Evolutionary conservation across 495 filamentous ascomycete species (phyloP).

Genomic region (Hyaloscypha bicolor): DNA sequence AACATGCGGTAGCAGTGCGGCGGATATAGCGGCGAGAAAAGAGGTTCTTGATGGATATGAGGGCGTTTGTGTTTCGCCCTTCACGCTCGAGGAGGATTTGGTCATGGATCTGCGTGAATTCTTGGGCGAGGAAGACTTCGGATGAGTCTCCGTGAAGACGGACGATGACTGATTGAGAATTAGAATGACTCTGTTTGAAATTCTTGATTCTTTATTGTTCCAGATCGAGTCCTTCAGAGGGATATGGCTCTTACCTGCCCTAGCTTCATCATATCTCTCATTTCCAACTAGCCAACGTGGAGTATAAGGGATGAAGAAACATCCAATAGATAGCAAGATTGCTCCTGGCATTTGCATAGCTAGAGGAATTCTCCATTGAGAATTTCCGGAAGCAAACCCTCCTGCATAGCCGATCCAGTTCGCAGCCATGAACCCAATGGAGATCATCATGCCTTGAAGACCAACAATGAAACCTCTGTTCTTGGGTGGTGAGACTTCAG

Average conservation of each 20-base stretch:
- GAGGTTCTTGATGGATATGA: neutral
- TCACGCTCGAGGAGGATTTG: conserved; percentile 19
- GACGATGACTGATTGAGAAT: conserved; percentile 10
- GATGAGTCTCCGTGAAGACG: conserved; percentile 17
- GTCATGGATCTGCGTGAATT: conserved; percentile 16
- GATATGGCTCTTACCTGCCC: neutral
- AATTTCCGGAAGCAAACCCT: conserved; percentile 25
- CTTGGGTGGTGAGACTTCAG: conserved; percentile 26
- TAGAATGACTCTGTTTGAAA: neutral
- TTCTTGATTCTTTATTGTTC: neutral
- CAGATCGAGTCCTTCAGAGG: neutral
- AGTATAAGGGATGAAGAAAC: conserved; percentile 24
- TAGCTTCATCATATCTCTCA: conserved; percentile 12
- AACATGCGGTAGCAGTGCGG: conserved; percentile 13
- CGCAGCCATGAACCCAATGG: conserved; percentile 57
- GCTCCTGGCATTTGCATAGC: conserved; percentile 29
- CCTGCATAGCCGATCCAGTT: conserved; percentile 32
- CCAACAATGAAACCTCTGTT: conserved; percentile 27
- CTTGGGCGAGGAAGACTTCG: conserved; percentile 9
- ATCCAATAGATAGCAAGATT: conserved; percentile 16
- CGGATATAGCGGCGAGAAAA: conserved; percentile 18
- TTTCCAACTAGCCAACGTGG: conserved; percentile 23
- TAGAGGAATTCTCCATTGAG: conserved; percentile 32
- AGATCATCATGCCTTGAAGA: conserved; percentile 38
- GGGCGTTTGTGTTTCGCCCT: neutral